A percentile compares a stretch with the other conserved stretches of the same genome.
phyloP scores from a whole-genome alignment of 73 alveolate genomes.

The Urostyla sp. region DNA sequence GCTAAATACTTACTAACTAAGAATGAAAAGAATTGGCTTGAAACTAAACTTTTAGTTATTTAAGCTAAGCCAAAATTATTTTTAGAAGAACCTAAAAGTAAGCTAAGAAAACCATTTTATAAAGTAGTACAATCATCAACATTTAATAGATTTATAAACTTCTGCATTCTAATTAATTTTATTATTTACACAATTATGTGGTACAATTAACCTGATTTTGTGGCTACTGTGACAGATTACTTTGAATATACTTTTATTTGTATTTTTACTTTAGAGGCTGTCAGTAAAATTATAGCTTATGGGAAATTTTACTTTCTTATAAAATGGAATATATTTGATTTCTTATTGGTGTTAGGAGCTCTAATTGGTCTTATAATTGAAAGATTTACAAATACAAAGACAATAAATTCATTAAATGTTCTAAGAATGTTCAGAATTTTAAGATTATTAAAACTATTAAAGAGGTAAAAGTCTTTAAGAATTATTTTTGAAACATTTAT shows the following conservation, averaged over 20 bases:
- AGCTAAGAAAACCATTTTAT: background rate
- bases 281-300: constrained; percentile 20
- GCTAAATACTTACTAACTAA: constrained; percentile 26
- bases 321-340: constrained; percentile 56
- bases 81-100: background rate
- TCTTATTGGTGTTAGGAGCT: constrained; percentile 46
- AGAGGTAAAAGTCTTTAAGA: constrained; percentile 51
- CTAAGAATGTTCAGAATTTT: constrained; percentile 59
- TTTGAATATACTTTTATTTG: constrained; percentile 24
- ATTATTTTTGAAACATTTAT: constrained; percentile 70
- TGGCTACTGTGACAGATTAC: background rate
- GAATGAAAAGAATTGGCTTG: constrained; percentile 53
- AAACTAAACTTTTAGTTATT: constrained; percentile 6
- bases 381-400: background rate
- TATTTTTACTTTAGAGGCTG: constrained; percentile 48
- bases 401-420: constrained; percentile 22
- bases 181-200: constrained; percentile 5
- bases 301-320: constrained; percentile 58
- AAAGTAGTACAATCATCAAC: background rate
- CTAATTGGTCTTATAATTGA: background rate
- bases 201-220: constrained; percentile 18
- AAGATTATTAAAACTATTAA: constrained; percentile 53
- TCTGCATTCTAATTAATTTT: constrained; percentile 33
- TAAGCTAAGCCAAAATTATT: constrained; percentile 12
- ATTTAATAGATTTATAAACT: constrained; percentile 4